A percentile compares a stretch with the other conserved stretches of the same genome.
Conservation (phyloP, 257 asterid genomes). For the Cordia subcordata region DNA sequence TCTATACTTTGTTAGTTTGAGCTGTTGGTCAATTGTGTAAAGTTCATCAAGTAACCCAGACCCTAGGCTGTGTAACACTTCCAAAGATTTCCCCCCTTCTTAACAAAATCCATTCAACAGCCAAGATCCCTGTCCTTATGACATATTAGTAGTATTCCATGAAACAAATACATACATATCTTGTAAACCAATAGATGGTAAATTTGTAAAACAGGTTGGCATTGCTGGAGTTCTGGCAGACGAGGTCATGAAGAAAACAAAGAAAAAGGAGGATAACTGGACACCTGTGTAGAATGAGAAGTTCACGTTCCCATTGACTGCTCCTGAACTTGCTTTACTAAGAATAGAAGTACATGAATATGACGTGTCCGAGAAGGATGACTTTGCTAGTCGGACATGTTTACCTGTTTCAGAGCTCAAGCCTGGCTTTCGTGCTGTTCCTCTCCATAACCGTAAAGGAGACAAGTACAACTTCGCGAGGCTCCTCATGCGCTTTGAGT, state of each 20-base stretch:
- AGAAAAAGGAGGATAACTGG: slow-evolving; percentile 54
- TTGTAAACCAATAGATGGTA: no score
- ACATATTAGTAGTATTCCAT: no score
- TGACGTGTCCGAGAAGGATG: slow-evolving; percentile 65
- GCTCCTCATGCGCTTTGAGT: slow-evolving; percentile 59
- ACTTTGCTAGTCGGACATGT: slow-evolving; percentile 68
- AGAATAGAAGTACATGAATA: slow-evolving; percentile 67
- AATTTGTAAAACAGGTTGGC: slow-evolving; percentile 42
- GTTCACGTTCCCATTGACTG: slow-evolving; percentile 54
- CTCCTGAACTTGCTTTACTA: slow-evolving; percentile 63
- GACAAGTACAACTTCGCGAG: slow-evolving; percentile 43
- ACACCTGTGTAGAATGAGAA: slow-evolving; percentile 64
- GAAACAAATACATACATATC: no score
- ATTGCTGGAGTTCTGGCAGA: slow-evolving; percentile 67
- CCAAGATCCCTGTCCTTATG: no score
- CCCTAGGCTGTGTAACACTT: no score
- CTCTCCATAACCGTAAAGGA: slow-evolving; percentile 48
- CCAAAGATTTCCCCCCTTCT: background rate
- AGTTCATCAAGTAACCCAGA: no score
- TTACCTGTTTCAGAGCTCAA: slow-evolving; percentile 56
- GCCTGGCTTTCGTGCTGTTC: slow-evolving; percentile 56
- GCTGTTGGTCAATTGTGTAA: background rate
- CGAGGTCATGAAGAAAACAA: slow-evolving; percentile 48
- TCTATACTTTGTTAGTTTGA: background rate
- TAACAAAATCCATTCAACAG: no score